phyloP scores from a whole-genome alignment of 225 moss, liverwort and hornwort species.

The Pleurozium schreberi region DNA sequence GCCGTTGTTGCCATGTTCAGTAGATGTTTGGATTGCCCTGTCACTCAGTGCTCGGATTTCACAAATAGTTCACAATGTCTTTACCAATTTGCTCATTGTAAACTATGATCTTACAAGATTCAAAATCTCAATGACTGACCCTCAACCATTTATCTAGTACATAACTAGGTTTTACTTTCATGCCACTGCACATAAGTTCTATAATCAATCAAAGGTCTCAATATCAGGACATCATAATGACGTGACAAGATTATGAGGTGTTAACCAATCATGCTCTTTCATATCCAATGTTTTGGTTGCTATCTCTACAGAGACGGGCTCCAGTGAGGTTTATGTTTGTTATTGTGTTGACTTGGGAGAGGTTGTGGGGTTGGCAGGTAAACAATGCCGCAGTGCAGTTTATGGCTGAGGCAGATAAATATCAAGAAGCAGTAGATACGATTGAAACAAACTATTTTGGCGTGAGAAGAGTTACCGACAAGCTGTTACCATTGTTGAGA shows the following conservation, averaged over 20 bases:
- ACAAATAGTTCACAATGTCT: not conserved
- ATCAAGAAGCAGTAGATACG: not conserved
- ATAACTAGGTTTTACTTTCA: not conserved
- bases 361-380: not conserved
- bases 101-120: not conserved
- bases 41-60: not conserved
- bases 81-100: not conserved
- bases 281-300: not conserved
- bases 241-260: not conserved
- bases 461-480: slow-evolving; percentile 10
- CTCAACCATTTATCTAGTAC: not conserved
- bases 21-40: not conserved
- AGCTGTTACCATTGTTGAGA: slow-evolving; percentile 20
- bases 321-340: not conserved
- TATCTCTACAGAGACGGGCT: not conserved
- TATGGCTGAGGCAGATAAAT: not conserved
- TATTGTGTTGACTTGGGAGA: not conserved
- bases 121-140: not conserved
- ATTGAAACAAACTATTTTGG: slow-evolving; percentile 36
- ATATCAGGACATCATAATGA: not conserved
- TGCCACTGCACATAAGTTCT: not conserved
- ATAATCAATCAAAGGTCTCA: not conserved
- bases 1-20: not conserved
- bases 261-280: not conserved
- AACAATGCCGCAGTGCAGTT: slow-evolving; percentile 18